Evolutionary conservation across 1,284 basidiomycete species (phyloP), one percentile per base, ranked within the genome.

Genomic region (Psilocybe mexicana): DNA sequence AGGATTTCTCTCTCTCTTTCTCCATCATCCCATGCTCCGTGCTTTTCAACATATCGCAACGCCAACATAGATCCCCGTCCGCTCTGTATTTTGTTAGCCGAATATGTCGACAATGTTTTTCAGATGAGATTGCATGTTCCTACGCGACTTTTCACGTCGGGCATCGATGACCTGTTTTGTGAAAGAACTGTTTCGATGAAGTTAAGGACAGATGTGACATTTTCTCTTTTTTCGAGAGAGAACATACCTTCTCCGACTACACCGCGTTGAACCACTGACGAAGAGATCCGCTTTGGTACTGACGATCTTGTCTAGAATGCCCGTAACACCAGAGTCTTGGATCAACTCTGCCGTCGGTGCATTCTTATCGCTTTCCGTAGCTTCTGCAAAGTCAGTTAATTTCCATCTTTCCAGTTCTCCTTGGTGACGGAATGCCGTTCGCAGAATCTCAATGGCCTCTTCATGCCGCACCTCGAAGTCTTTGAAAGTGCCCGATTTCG

Each of bases 301-400:
- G 7, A 80, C 74, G 54, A 81, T 66, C 65, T 80, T 83, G 54
- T 83, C 79, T 43, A 84, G 56, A 30, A 83, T 83, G 1, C 75
- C 79, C 49, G 74, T 61, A 18, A 79, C 71, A 0, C 82, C 82
- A 0, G 73, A 58, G 60, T 84, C 83, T 4, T 70, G 63, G 44
- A 80, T 60, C 26, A 78, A 50, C 12, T 72, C 70, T 28, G 33
- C 26, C 26, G 68, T 69, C 25, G 76, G 68, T 12, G 45, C 46
- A 33, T 59, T 45, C 63, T 65, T 36, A 63, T 52, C 25, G 51
- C 43, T 25, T 63, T 61, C 38, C 71, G 57, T 58, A 67, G 72
- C 45, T 71, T 73, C 48, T 61, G 60, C 35, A 74, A 68, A 60
- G 61, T 77, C 76, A 7, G 74, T 77, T n/a, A 82, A 59, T 43